Conservation (phyloP, 2,329 filamentous ascomycete species). For the Knufia petricola region DNA sequence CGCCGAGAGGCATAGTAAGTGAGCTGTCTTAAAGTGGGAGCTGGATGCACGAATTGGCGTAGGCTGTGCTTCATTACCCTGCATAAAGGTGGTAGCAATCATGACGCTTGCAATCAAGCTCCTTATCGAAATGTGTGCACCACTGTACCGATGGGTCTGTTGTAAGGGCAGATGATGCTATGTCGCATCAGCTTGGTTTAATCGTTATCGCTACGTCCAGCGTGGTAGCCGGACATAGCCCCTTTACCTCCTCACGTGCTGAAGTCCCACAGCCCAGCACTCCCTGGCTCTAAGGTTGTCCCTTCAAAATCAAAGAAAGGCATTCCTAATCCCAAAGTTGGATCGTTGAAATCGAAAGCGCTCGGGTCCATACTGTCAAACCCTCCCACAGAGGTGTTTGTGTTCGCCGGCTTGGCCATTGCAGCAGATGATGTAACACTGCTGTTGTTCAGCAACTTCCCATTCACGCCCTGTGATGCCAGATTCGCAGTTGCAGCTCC, state of each 20-base stretch:
- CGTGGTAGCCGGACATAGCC: too few relatives aligned
- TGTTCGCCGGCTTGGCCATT: neutral
- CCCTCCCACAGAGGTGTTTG: neutral
- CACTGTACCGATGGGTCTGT: too few relatives aligned
- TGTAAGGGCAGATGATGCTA: too few relatives aligned
- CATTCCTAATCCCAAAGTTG: conserved; percentile 22
- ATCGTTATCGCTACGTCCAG: too few relatives aligned
- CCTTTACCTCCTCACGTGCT: conserved; percentile 2
- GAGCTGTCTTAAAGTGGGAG: too few relatives aligned
- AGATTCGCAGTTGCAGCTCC: neutral
- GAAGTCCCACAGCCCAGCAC: conserved; percentile 20
- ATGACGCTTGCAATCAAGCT: too few relatives aligned
- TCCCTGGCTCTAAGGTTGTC: conserved; percentile 18
- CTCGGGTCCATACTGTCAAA: conserved; percentile 1
- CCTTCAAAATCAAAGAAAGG: conserved; percentile 25
- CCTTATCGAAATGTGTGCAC: too few relatives aligned
- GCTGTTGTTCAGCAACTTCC: neutral
- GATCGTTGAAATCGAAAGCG: conserved; percentile 23
- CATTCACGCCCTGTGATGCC: neutral
- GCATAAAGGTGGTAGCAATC: too few relatives aligned
- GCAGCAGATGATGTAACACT: neutral
- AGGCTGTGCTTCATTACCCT: too few relatives aligned
- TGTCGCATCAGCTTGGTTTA: too few relatives aligned
- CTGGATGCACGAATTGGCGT: too few relatives aligned
- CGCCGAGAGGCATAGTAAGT: too few relatives aligned